These are phyloP conservation scores for Leucocoprinus leucothites DNA, from an alignment of 768 basidiomycete species.

Conservation along the genomic window DNA sequence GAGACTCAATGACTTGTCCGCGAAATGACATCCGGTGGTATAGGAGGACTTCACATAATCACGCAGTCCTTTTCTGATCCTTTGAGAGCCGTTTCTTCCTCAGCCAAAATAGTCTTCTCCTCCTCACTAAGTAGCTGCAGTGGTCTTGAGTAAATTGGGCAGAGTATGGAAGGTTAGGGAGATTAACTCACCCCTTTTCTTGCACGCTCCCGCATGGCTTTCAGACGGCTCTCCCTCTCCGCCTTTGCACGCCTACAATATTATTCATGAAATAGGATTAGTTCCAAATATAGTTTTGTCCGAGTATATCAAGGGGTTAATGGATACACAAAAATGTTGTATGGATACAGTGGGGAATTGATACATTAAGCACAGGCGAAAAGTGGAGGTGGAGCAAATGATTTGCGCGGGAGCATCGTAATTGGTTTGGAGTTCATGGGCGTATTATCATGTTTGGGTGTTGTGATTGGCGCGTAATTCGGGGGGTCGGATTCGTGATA, in stretches of 20 bases:
- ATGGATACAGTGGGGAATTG: constrained; percentile 17
- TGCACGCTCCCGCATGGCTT: constrained; percentile 69
- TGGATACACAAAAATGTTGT: constrained; percentile 23
- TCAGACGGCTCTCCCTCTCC: constrained; percentile 67
- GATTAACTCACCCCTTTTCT: constrained; percentile 63
- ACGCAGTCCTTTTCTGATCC: constrained; percentile 46
- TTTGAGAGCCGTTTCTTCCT: constrained; percentile 40
- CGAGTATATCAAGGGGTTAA: constrained; percentile 12
- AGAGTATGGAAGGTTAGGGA: neutral
- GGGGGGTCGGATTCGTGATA: constrained; percentile 11
- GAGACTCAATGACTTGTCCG: too few relatives aligned
- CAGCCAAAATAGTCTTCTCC: constrained; percentile 59
- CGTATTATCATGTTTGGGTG: constrained; percentile 20
- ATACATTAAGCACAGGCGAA: constrained; percentile 62
- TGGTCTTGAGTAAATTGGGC: constrained; percentile 1
- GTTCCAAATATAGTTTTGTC: too few relatives aligned
- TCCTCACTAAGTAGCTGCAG: constrained; percentile 55
- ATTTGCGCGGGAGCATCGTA: constrained; percentile 34
- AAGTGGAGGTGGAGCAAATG: constrained; percentile 65
- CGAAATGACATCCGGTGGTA: too few relatives aligned
- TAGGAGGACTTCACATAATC: constrained; percentile 40
- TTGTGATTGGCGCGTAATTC: constrained; percentile 14
- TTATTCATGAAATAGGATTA: neutral
- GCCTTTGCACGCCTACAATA: constrained; percentile 64
- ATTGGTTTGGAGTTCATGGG: constrained; percentile 24